Base-by-base conservation (phyloP, 2,329 filamentous ascomycete genomes). In the Cladophialophora immunda region DNA sequence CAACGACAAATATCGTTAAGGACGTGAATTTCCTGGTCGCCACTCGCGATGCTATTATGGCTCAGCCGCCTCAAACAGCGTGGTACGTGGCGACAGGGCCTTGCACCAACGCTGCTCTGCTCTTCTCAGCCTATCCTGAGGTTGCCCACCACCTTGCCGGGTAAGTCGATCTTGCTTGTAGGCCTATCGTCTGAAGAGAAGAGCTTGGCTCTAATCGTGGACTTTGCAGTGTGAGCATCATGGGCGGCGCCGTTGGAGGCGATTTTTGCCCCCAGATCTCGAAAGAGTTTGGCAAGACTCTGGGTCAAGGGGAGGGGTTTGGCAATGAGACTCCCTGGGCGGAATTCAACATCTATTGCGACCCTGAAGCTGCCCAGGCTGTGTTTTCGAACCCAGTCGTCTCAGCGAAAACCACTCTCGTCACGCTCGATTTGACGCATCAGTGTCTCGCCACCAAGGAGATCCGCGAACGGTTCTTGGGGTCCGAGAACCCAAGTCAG, bases 261-360 rank as follows among this genome's bases (percentile, higher is more conserved):
- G 88, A 87, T 5, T 97, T 97, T 80, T 92, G 1, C 79, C 87
- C 74, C 93, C 92, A 6, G 88, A 88, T 15, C 84, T 94, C 77
- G 92, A 92, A 54, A 81, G 80, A 8, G 82, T 85, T 56, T 87
- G 88, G 15, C 81, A 85, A 68, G 81, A 85, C 47, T 62, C 74
- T 63, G 19, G 66, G 56, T 41, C 52, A 62, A 34, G 34, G 38
- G 9, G 58, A 61, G 34, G 79, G 84, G 25, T 76, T 88, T 72
- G 87, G 87, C 38, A 90, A 90, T 71, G 82, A 81, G 73, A 89
- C 87, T 1, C 82, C 82, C 0, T 87, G 81, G 76, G 87, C 87
- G 1, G 94, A 98, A 81, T 98, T 98, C 83, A 98, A 98, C 79
- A 90, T 97, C 65, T 85, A 94, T 80, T 86, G 86, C 68, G 95